phyloP scores from a whole-genome alignment of 2,329 filamentous ascomycete species.

The Cryphonectria japonica region DNA sequence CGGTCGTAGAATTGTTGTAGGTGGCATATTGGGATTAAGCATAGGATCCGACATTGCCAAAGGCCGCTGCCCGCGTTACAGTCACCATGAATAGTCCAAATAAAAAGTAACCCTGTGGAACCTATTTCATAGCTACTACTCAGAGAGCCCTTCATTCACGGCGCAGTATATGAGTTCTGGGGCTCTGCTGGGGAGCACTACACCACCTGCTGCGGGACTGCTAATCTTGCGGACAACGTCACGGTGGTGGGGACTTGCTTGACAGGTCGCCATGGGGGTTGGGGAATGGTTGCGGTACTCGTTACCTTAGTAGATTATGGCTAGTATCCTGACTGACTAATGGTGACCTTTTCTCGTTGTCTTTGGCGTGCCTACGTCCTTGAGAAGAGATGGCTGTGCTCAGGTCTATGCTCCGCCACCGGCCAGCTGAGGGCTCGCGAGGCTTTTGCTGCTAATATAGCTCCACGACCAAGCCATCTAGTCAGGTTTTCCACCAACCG shows the following conservation, averaged over 20 bases:
- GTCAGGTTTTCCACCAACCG: neutral
- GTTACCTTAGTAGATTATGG: too few species aligned
- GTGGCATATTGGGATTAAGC: conserved; percentile 62
- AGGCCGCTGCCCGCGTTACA: conserved; percentile 39
- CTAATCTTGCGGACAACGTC: conserved; percentile 44
- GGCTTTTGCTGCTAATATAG: neutral
- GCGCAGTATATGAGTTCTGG: conserved; percentile 34
- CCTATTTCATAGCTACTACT: conserved; percentile 56
- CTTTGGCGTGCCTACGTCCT: neutral
- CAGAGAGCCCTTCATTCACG: conserved; percentile 47
- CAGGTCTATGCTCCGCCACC: neutral
- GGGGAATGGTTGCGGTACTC: too few species aligned
- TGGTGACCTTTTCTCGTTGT: neutral
- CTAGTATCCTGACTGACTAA: too few species aligned
- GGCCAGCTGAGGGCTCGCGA: neutral
- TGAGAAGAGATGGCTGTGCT: neutral
- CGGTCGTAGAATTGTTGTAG: conserved; percentile 51
- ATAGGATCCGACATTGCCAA: conserved; percentile 46
- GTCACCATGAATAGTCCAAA: conserved; percentile 33
- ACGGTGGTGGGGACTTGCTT: conserved; percentile 34
- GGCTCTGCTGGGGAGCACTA: conserved; percentile 37
- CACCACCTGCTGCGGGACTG: conserved; percentile 46
- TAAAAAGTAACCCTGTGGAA: conserved; percentile 44
- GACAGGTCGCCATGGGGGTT: too few species aligned
- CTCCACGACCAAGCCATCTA: neutral